These are phyloP conservation scores for Babesia bovis DNA, from an alignment of 169 alveolate species.

Conservation along the genomic window DNA sequence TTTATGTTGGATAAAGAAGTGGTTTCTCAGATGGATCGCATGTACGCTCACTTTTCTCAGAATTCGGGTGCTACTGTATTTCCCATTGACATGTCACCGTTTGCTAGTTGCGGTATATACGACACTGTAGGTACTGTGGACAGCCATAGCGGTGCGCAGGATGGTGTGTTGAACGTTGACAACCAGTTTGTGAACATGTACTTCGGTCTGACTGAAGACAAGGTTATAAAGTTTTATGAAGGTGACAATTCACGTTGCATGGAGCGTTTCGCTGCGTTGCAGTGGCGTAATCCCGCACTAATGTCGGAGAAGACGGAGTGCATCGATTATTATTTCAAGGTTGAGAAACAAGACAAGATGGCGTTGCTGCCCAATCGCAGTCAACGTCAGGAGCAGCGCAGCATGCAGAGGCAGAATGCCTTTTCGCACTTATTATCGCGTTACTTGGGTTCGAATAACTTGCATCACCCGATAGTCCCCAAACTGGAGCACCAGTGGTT, in stretches of 20 bases:
- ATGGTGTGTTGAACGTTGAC: slow-evolving; percentile 5
- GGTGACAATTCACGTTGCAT: slow-evolving; percentile 23
- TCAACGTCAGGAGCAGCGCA: slow-evolving; percentile 56
- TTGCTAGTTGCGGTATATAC: slow-evolving; percentile 11
- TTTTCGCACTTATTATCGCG: slow-evolving; percentile 57
- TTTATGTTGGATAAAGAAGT: slow-evolving; percentile 7
- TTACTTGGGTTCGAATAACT: slow-evolving; percentile 72
- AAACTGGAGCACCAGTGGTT: slow-evolving; percentile 72
- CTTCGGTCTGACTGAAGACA: slow-evolving; percentile 18
- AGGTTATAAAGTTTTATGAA: not conserved
- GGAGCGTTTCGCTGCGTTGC: slow-evolving; percentile 5
- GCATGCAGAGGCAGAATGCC: slow-evolving; percentile 61
- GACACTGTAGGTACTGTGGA: slow-evolving; percentile 10
- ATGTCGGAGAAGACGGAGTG: slow-evolving; percentile 49
- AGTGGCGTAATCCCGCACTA: slow-evolving; percentile 54
- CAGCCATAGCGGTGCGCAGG: not conserved
- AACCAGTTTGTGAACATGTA: slow-evolving; percentile 52
- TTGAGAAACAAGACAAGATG: slow-evolving; percentile 34
- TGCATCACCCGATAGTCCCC: slow-evolving; percentile 77
- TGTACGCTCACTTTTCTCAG: slow-evolving; percentile 37
- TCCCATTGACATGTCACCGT: slow-evolving; percentile 35
- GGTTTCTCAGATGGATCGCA: slow-evolving; percentile 12
- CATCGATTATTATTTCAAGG: slow-evolving; percentile 41
- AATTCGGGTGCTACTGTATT: slow-evolving; percentile 5
- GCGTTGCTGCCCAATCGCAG: slow-evolving; percentile 31